Percentiles rank a stretch among this genome's conserved stretches.
Evolutionary conservation across 164 flowering plant species (phyloP).

Genomic region (Tetrastigma voinierianum): DNA sequence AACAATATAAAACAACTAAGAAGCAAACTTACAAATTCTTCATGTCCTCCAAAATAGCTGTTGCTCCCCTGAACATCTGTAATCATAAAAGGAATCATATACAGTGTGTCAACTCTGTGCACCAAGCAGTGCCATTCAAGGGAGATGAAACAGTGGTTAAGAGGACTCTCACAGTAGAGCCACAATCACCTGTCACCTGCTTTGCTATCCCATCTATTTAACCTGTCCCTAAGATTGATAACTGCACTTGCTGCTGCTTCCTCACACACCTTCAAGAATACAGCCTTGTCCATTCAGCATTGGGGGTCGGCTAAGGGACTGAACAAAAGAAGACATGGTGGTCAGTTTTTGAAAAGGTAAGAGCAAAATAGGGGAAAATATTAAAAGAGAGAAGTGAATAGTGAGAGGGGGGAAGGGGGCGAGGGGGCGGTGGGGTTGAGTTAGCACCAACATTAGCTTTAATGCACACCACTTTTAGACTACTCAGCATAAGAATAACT

Average conservation of each 20-base stretch:
- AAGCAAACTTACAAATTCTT: slow-evolving; percentile 52
- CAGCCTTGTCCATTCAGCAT: slow-evolving; percentile 56
- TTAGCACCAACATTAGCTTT: no score
- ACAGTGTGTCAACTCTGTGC: slow-evolving; percentile 6
- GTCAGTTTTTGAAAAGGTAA: background rate
- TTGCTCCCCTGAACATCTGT: slow-evolving; percentile 91
- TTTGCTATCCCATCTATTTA: slow-evolving; percentile 91
- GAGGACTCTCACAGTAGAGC: slow-evolving; percentile 76
- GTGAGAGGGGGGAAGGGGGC: background rate
- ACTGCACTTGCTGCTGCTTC: slow-evolving; percentile 80
- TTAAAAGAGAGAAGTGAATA: background rate
- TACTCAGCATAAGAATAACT: no score
- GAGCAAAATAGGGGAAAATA: background rate
- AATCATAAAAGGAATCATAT: slow-evolving; percentile 17
- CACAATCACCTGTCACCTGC: slow-evolving; percentile 99
- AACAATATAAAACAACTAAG: background rate
- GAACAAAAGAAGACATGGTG: slow-evolving; percentile 5
- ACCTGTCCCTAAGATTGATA: slow-evolving; percentile 54
- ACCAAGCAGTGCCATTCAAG: background rate
- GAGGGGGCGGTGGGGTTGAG: no score
- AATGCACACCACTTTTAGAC: no score
- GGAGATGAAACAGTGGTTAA: background rate
- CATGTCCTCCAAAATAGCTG: slow-evolving; percentile 79
- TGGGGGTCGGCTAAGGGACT: slow-evolving; percentile 59
- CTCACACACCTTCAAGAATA: slow-evolving; percentile 80